Evolutionary conservation across 768 basidiomycete species (phyloP).

Genomic region (Lactifluus pinguis): DNA sequence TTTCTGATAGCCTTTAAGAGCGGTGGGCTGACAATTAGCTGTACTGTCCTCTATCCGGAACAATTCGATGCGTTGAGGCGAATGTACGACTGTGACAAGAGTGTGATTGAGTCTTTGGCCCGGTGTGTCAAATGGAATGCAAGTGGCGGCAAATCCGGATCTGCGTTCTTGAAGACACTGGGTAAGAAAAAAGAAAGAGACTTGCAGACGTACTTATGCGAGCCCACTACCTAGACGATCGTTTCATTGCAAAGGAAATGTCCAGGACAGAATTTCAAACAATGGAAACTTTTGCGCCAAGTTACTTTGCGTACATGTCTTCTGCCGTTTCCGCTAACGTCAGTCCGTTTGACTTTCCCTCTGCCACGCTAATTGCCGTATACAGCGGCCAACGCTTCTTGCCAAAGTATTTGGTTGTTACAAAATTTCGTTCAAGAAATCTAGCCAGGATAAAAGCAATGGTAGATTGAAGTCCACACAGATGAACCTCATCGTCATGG

Average conservation of each 20-base stretch:
- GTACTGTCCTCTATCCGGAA: slow-evolving; percentile 91
- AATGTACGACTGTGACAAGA: slow-evolving; percentile 89
- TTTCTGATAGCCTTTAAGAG: slow-evolving; percentile 70
- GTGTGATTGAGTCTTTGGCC: slow-evolving; percentile 88
- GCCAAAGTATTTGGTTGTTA: slow-evolving; percentile 98
- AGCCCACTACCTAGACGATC: slow-evolving; percentile 59
- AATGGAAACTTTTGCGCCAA: slow-evolving; percentile 94
- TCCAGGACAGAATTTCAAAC: slow-evolving; percentile 86
- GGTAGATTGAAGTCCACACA: slow-evolving; percentile 72
- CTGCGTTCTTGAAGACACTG: slow-evolving; percentile 91
- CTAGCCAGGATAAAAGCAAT: slow-evolving; percentile 54
- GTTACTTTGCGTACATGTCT: slow-evolving; percentile 97
- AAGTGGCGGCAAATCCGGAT: slow-evolving; percentile 92
- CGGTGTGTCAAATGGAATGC: slow-evolving; percentile 96
- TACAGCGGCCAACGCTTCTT: slow-evolving; percentile 82
- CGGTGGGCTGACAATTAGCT: slow-evolving; percentile 83
- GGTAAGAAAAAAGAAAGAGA: slow-evolving; percentile 36
- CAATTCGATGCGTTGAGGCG: slow-evolving; percentile 91
- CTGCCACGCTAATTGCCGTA: not conserved
- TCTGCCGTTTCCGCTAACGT: slow-evolving; percentile 85
- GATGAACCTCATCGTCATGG: slow-evolving; percentile 97
- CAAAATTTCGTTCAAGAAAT: slow-evolving; percentile 84
- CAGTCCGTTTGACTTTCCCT: slow-evolving; percentile 23
- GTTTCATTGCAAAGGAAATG: slow-evolving; percentile 96
- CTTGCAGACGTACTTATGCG: not conserved